phyloP scores from a whole-genome alignment of 2,329 filamentous ascomycete species.

The Mariannaea elegans region DNA sequence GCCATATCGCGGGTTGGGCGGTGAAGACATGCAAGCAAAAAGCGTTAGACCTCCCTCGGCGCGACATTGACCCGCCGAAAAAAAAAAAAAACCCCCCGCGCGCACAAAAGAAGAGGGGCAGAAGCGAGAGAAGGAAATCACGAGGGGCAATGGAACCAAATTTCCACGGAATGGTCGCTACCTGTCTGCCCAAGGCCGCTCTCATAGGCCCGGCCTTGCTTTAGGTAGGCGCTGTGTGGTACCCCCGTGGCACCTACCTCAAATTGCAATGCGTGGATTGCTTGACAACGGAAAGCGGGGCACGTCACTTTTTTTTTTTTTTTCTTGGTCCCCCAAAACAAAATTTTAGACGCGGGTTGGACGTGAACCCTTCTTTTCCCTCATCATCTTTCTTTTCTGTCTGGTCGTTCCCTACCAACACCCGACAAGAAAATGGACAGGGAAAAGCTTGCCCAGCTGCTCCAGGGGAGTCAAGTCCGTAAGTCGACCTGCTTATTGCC shows the following conservation, averaged over 20 bases:
- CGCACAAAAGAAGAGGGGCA: slow-evolving; percentile 12
- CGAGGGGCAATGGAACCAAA: slow-evolving; percentile 11
- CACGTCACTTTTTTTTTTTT: slow-evolving; percentile 27
- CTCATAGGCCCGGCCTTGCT: neutral
- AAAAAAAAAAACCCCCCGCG: slow-evolving; percentile 32
- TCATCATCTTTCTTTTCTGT: slow-evolving; percentile 32
- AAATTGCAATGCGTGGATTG: neutral
- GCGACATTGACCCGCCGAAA: slow-evolving; percentile 19
- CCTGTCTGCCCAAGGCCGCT: slow-evolving; percentile 7
- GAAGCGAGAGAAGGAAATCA: neutral
- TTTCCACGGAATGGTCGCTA: neutral
- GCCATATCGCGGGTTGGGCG: neutral
- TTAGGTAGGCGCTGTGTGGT: neutral
- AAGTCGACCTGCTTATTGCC: slow-evolving; percentile 51
- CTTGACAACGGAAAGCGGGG: slow-evolving; percentile 20
- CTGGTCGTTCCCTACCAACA: slow-evolving; percentile 28
- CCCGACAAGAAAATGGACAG: slow-evolving; percentile 51
- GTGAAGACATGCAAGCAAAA: slow-evolving; percentile 2
- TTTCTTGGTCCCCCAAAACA: neutral
- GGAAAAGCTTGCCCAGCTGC: slow-evolving; percentile 84
- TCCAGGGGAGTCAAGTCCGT: slow-evolving; percentile 90
- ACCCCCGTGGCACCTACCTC: neutral
- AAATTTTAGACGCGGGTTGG: slow-evolving; percentile 22
- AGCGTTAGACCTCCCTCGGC: slow-evolving; percentile 7
- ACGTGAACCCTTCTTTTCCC: slow-evolving; percentile 15